phyloP scores from a whole-genome alignment of 2,329 filamentous ascomycete species.

The Curvularia verruculosa region DNA sequence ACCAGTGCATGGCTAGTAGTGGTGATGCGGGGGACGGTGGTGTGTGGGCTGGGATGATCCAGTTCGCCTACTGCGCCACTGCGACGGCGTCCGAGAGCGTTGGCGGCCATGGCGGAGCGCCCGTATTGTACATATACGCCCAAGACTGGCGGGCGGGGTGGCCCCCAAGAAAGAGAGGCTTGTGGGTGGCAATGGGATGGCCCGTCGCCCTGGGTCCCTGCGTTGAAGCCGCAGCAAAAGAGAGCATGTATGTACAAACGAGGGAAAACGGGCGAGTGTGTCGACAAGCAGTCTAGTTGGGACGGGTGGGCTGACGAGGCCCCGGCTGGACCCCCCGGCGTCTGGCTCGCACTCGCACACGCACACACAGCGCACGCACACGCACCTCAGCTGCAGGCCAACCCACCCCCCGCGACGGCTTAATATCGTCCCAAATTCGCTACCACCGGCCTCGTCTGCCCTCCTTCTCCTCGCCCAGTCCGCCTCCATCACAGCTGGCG shows the following conservation, averaged over 20 bases:
- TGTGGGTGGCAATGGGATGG: not conserved
- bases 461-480: slow-evolving; percentile 7
- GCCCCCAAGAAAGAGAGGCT: too few relatives aligned
- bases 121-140: too few relatives aligned
- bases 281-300: slow-evolving; percentile 13
- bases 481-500: slow-evolving; percentile 25
- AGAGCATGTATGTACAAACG: too few relatives aligned
- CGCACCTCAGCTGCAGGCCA: slow-evolving; percentile 19
- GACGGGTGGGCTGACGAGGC: slow-evolving; percentile 20
- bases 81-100: not conserved
- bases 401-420: slow-evolving; percentile 28
- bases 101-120: too few relatives aligned
- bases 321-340: slow-evolving; percentile 20
- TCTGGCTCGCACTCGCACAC: slow-evolving; percentile 25
- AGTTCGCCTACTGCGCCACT: not conserved
- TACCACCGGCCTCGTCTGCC: slow-evolving; percentile 12
- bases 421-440: slow-evolving; percentile 30
- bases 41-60: not conserved
- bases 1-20: too few relatives aligned
- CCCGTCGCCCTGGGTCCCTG: slow-evolving; percentile 8
- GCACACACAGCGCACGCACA: slow-evolving; percentile 18
- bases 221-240: slow-evolving; percentile 3
- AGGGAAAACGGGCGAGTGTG: slow-evolving; percentile 26
- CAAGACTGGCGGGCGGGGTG: not conserved
- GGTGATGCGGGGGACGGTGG: not conserved